Evolutionary conservation across 805 yeast genomes (phyloP).

Genomic region (Wickerhamomyces chaumierensis): DNA sequence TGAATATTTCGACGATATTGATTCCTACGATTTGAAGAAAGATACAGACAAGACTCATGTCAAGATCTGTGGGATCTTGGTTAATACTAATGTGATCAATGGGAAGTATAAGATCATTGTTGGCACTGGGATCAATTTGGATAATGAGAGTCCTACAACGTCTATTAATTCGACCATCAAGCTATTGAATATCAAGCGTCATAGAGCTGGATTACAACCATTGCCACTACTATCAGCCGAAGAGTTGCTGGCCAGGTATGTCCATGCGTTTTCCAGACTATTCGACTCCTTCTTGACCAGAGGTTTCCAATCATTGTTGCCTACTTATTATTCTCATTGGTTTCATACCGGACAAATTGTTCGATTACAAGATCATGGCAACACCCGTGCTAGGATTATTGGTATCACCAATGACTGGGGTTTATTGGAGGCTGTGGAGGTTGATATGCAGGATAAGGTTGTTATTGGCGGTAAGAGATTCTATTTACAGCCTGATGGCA

Average conservation of each 20-base stretch:
- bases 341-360: slow-evolving; percentile 71
- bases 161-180: slow-evolving; percentile 67
- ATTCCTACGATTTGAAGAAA: no score
- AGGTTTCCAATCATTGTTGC: slow-evolving; percentile 62
- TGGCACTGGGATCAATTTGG: slow-evolving; percentile 82
- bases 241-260: slow-evolving; percentile 51
- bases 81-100: slow-evolving; percentile 62
- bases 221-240: slow-evolving; percentile 27
- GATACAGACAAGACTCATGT: slow-evolving; percentile 41
- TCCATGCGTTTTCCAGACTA: slow-evolving; percentile 58
- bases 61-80: slow-evolving; percentile 76
- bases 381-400: slow-evolving; percentile 47
- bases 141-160: slow-evolving; percentile 84
- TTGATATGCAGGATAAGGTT: slow-evolving; percentile 27
- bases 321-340: slow-evolving; percentile 76
- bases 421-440: slow-evolving; percentile 63
- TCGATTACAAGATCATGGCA: slow-evolving; percentile 42
- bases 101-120: slow-evolving; percentile 55
- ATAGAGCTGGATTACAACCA: slow-evolving; percentile 22
- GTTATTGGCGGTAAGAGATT: slow-evolving; percentile 40
- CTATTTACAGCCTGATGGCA: slow-evolving; percentile 93
- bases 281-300: slow-evolving; percentile 39
- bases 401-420: slow-evolving; percentile 89
- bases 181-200: slow-evolving; percentile 44
- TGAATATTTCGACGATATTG: slow-evolving; percentile 39